Base-by-base conservation (phyloP, 495 filamentous ascomycete genomes). In the Daldinia bambusicola region DNA sequence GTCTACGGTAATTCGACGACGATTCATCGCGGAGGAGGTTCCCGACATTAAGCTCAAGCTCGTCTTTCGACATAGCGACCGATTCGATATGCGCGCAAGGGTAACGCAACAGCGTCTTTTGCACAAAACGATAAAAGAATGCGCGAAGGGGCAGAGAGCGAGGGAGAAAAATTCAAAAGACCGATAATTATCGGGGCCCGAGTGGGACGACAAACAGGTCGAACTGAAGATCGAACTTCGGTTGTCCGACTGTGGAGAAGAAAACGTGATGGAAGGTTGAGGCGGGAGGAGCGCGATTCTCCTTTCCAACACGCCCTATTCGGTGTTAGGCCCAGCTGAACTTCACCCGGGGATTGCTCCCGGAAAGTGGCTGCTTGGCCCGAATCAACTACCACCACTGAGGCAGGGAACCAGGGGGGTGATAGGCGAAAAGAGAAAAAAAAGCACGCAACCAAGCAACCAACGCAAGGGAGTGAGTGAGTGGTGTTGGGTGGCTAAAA, bases 21-120 rank as follows among this genome's bases (percentile, higher is more conserved):
- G 55, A 22, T 22, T 40, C 55, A 7, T 57, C 55, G 18, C 9
- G 55, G 55, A 38, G 50, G 22, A 53, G 12, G 32, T 53, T 53
- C 26, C 50, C 55, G 34, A 57, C 36, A 14, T 38, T 40, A 22
- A 57, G 34, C 36, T 57, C 55, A 57, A 57, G 10, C 32, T 57
- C 55, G 55, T 57, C 55, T 36, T 57, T 57, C 12, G 55, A 57
- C 55, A 57, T 57, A 38, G 55, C 36, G 34, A 57, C 40, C 9
- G 14, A 10, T 26, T 26, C 26, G 26, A 26, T 26, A 32, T 32
- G n/a, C 9, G 26, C 26, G 50, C 50, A 30, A 31, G 50, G 26
- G 13, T 31, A 32, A 32, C 4, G 4, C 22, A 32, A 13, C 14
- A 53, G 7, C 34, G 5, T 1, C 22, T 10, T 3, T 13, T 2